phyloP scores from a whole-genome alignment of 768 basidiomycete species.

The Naematelia encephala region DNA sequence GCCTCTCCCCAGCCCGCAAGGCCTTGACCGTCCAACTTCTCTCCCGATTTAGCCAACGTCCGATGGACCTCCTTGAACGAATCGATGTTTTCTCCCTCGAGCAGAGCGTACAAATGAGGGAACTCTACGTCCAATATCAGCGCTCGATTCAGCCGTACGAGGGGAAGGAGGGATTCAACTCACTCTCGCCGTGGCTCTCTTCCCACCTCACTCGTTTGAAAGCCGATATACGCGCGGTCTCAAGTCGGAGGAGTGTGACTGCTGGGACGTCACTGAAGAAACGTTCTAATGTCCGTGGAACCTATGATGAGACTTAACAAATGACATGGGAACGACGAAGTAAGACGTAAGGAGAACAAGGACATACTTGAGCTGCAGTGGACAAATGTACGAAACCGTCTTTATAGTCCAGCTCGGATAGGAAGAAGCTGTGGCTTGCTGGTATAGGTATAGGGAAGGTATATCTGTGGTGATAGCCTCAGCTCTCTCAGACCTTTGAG shows the following conservation, averaged over 20 bases:
- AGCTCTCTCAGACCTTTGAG: no score
- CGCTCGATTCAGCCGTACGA: no score
- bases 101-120: constrained; percentile 47
- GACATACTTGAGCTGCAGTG: constrained; percentile 46
- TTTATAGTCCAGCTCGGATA: constrained; percentile 52
- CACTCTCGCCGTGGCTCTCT: constrained; percentile 20
- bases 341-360: not conserved
- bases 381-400: constrained; percentile 59
- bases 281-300: constrained; percentile 51
- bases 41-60: not conserved
- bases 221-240: constrained; percentile 33
- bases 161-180: no score
- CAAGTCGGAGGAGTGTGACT: constrained; percentile 44
- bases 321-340: not conserved
- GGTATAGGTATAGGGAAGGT: constrained; percentile 49
- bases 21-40: not conserved
- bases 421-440: constrained; percentile 50
- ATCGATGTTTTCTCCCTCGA: constrained; percentile 51
- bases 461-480: constrained; percentile 23
- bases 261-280: constrained; percentile 52
- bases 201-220: constrained; percentile 50
- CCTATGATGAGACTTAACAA: no score
- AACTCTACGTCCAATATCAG: constrained; percentile 22
- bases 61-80: constrained; percentile 38
- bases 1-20: not conserved